Evolutionary conservation across 306 rosid genomes (phyloP), one percentile per base, ranked within the genome.

Genomic region (Cajanus cajan): DNA sequence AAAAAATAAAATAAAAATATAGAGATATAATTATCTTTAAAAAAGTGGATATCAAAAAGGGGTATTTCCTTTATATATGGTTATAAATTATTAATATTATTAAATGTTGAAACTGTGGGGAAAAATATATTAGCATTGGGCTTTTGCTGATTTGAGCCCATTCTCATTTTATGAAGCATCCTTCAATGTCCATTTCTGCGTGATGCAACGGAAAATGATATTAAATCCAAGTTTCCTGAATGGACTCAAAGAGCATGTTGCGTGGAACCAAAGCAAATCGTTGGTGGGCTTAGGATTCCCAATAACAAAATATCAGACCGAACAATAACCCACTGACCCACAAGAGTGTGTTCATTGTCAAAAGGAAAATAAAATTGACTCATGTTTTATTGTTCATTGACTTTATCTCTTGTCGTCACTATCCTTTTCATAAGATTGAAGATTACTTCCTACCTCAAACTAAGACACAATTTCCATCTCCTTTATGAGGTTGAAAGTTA

Each of bases 391-490:
- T 48, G 64, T 39, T 50, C 4, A 82, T 69, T 72, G 64, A 71
- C 76, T 83, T 78, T n/a, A 48, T 41, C 61, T 10, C 5, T 12
- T 66, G 18, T 37, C 7, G 18, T 37, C 11, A 8, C 18, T 47
- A 5, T 82, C 19, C n/a, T 24, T 24, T 22, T 44, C n/a, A 50
- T 34, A 25, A 67, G 44, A 57, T 68, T 84, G 84, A 79, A 79
- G 2, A 31, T 28, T 45, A 83, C 84, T 15, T 58, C 69, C 65
- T 12, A 79, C 78, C 80, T 78, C 52, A 73, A 76, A 59, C 43
- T 14, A 19, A 57, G 47, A 48, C 73, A 84, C 48, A 50, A 34
- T 25, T 74, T 73, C 74, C 78, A 59, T 15, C 67, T 24, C 51
- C 77, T 22, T 34, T 39, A 37, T 57, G 51, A 36, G 66, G 59